Base-by-base conservation (phyloP, 176 grass and related monocot species). In the Hyparrhenia diplandra region DNA sequence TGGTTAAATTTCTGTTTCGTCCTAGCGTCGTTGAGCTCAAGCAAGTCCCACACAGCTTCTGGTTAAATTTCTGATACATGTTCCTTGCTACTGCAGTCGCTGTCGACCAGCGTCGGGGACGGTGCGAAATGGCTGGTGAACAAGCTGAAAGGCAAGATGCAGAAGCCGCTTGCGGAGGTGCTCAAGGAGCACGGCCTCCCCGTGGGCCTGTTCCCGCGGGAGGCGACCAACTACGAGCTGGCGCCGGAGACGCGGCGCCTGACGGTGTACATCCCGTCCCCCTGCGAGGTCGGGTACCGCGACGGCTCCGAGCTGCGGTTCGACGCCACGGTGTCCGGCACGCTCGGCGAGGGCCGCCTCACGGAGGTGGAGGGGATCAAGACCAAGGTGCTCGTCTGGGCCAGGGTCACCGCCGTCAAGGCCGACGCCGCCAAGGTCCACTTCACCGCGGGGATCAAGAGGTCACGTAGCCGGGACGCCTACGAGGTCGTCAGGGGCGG, bases 121-220 rank as follows among this genome's bases (percentile, higher is more conserved):
- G 88, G 96, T 1, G 84, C 96, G 8, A 95, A 95, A 77, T 99
- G 96, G 96, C 83, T 98, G 67, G 92, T 99, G 25, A 99, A 99
- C 80, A 99, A 95, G 73, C 41, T 99, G 12, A 95, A 99, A 70
- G 96, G 94, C 16, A 98, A 95, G 82, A 93, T 98, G 88, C 96
- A 98, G 88, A 95, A 95, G 82, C 90, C 96, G 68, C 75, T 98
- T 57, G 6, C 86, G 46, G 96, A 98, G 18, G 82, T 98, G 79
- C 89, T 98, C 57, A 68, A 43, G 82, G 96, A 99, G 73, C 90
- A 99, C 68, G 86, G 89, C 67, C 78, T 98, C 46, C 90, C 92
- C 36, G 71, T 29, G 5, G 95, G 95, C 25, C 86, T 99, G 29
- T 93, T 99, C 77, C 96, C 96, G 40, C 90, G 89, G 27, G 83